Evolutionary conservation across 768 basidiomycete genomes (phyloP), one percentile per base, ranked within the genome.

Genomic region (Kondoa malvinella): DNA sequence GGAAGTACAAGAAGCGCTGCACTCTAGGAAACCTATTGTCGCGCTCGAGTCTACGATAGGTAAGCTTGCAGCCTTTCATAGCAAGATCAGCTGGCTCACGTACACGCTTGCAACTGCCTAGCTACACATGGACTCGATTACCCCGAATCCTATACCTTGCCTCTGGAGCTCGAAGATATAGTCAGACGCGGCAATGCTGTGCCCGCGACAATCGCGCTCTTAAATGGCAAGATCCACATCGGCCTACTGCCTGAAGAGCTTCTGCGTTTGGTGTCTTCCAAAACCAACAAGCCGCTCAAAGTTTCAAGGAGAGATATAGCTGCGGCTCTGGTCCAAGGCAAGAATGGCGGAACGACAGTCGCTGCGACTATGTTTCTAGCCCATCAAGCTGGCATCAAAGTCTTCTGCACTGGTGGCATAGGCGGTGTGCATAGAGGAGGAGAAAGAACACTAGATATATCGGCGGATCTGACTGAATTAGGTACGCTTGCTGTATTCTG

Each of bases 391-490:
- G 91, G 91, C 21, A 95, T 97, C 74, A 92, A 88, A 81, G 85
- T 86, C 70, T 91, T 92, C 77, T 84, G 88, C 21, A 99, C 94
- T 1, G 94, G 94, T 73, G 94, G 92, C 14, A 82, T 92, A 25
- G 90, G 89, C 8, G 90, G 90, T 57, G 91, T 92, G 1, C 91
- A 87, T 76, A 81, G 87, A 0, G 85, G 85, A 8, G 87, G 84
- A 34, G 83, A 87, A 80, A 80, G 81, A 95, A 90, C 89, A 21
- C 84, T 97, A 84, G 94, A 99, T 74, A 80, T 99, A 31, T 96
- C 94, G 17, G 91, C 94, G 17, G 94, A 99, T 76, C 80, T 99
- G 17, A 85, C 86, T 8, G 91, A 96, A 76, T 82, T 99, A 34
- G 69, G 60, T 25, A 30, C 29, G 34, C 15, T 14, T 25, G 4